Evolutionary conservation across 2,329 filamentous ascomycete genomes (phyloP), one percentile per base, ranked within the genome.

Genomic region (Colletotrichum chlorophyti): DNA sequence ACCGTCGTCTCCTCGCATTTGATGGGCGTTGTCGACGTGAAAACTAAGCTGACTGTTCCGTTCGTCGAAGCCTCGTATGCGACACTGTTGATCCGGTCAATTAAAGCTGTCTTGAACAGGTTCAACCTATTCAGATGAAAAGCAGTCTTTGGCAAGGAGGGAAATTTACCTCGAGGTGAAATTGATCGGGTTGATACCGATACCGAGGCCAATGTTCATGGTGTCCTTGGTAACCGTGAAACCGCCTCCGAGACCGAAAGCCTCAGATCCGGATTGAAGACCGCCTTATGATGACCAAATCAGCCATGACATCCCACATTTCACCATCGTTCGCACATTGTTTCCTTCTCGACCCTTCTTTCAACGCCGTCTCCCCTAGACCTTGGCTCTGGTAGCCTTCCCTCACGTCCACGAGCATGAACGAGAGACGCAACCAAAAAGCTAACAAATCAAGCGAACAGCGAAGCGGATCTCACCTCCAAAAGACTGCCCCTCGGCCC

Each of bases 1-100:
- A 57, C 57, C 2, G 52, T 57, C 24, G 51, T 50, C 32, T 60
- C 43, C 38, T 60, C 38, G n/a, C 57, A 60, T 45, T 37, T 60
- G 37, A 60, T 34, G 12, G 38, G 14, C 14, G 31, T 45, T 4
- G 51, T 60, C 19, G 57, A 45, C 9, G 57, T 50, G 21, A 60
- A 60, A 5, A 40, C 14, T n/a, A 60, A 7, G 24, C 38, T 60
- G 2, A 48, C 51, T 5, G 17, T 57, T 5, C 57, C 57, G 26
- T 59, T 55, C 0, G 51, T 59, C 7, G 57, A 59, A 4, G 51
- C 57, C 29, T 55, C 43, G 11, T 49, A 59, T 29, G 21, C 29
- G 26, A 59, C 43, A 27, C 57, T 59, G 3, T 34, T 11, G n/a
- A n/a, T n/a, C n/a, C n/a, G n/a, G n/a, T n/a, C n/a, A n/a, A n/a